phyloP scores from a whole-genome alignment of 2,329 filamentous ascomycete genomes.

The Knoxdaviesia capensis region DNA sequence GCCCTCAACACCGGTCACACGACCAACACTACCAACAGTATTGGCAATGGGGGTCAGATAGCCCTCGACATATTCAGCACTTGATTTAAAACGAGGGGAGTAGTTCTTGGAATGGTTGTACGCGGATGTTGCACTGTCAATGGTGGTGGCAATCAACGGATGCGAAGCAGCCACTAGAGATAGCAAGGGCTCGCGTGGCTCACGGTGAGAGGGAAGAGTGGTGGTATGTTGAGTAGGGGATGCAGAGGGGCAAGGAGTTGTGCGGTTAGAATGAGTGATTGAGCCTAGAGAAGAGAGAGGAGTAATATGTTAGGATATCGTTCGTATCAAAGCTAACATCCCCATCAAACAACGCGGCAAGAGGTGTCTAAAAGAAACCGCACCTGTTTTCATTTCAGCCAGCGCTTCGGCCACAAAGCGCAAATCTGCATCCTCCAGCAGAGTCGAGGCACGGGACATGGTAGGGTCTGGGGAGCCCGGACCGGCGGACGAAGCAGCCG shows the following conservation, averaged over 20 bases:
- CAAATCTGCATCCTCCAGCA: slow-evolving; percentile 4
- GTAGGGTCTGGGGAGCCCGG: no score
- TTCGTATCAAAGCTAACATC: no score
- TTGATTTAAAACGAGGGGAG: slow-evolving; percentile 71
- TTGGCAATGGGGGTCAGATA: slow-evolving; percentile 74
- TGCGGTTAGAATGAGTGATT: no score
- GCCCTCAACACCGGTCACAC: slow-evolving; percentile 72
- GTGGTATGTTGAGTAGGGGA: no score
- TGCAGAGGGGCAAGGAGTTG: no score
- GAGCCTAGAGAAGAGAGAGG: no score
- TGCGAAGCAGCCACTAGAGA: slow-evolving; percentile 77
- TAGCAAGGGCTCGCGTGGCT: slow-evolving; percentile 52
- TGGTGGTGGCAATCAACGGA: slow-evolving; percentile 66
- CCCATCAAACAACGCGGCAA: no score
- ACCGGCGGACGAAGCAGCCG: no score
- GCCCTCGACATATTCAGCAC: slow-evolving; percentile 78
- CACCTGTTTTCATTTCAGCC: slow-evolving; percentile 5
- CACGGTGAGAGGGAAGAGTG: slow-evolving; percentile 12
- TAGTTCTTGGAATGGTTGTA: slow-evolving; percentile 82
- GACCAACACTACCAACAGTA: slow-evolving; percentile 65
- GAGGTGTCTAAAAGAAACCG: background rate
- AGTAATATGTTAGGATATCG: no score
- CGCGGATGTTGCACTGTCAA: slow-evolving; percentile 65
- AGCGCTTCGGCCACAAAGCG: slow-evolving; percentile 4
- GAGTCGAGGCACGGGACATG: background rate